A percentile compares a stretch with the other conserved stretches of the same genome.
phyloP scores from a whole-genome alignment of 345 rosid genomes.

The Boechera stricta region DNA sequence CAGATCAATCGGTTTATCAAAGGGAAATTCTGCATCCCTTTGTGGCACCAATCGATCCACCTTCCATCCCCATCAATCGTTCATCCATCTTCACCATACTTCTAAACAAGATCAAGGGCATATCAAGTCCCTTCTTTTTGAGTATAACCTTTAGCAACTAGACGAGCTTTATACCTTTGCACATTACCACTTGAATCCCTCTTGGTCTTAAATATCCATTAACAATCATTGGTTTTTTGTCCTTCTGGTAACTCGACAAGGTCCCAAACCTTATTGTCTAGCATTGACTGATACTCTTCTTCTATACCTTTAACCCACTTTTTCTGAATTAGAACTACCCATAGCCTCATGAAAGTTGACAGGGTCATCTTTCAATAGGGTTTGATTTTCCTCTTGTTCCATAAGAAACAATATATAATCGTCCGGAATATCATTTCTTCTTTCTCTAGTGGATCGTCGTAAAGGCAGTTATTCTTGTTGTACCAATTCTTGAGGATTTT shows the following conservation, averaged over 20 bases:
- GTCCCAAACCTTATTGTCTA: not conserved
- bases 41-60: no score
- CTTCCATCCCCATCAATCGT: no score
- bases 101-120: no score
- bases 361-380: not conserved
- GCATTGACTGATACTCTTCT: not conserved
- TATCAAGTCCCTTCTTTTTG: not conserved
- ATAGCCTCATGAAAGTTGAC: not conserved
- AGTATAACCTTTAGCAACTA: not conserved
- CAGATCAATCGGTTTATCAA: no score
- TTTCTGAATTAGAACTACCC: not conserved
- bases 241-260: not conserved
- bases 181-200: constrained; percentile 1
- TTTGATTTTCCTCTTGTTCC: constrained; percentile 2
- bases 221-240: not conserved
- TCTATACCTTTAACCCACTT: not conserved
- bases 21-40: no score
- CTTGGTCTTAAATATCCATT: constrained; percentile 14
- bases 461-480: no score
- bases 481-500: not conserved
- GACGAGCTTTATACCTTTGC: not conserved
- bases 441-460: not conserved
- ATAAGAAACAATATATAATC: not conserved
- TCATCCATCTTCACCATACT: no score
- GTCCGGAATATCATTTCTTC: not conserved